These are phyloP conservation scores for Cynara cardunculus DNA, from an alignment of 129 eudicot species.

Conservation along the genomic window DNA sequence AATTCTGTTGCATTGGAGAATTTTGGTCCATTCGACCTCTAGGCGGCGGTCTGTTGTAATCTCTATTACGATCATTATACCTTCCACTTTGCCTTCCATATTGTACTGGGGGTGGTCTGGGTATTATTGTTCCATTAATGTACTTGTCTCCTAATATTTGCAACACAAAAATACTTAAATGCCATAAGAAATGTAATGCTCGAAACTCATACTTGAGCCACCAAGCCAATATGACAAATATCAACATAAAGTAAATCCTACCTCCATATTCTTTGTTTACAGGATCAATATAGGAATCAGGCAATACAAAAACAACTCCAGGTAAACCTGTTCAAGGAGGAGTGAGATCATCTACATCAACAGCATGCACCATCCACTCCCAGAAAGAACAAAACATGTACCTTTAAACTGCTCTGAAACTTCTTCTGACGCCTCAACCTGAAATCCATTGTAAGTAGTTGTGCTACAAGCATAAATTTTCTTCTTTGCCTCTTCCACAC, in stretches of 20 bases:
- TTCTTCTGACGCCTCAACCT: conserved; percentile 75
- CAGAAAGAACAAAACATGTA: background rate
- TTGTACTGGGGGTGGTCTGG: conserved; percentile 87
- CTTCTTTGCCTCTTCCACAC: conserved; percentile 96
- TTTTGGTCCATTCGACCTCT: conserved; percentile 33
- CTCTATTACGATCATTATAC: conserved; percentile 42
- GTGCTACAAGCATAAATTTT: conserved; percentile 94
- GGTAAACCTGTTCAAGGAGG: conserved; percentile 48
- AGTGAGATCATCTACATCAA: background rate
- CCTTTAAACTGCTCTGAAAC: conserved; percentile 76
- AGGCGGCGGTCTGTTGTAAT: conserved; percentile 37
- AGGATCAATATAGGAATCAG: conserved; percentile 97
- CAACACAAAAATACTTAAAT: background rate
- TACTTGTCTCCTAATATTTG: conserved; percentile 81
- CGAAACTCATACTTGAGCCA: too few species aligned
- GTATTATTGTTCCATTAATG: conserved; percentile 74
- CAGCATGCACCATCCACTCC: conserved; percentile 1
- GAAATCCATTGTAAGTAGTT: conserved; percentile 81
- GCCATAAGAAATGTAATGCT: background rate
- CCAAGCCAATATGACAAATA: background rate
- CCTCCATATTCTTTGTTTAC: conserved; percentile 96
- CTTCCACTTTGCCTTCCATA: conserved; percentile 59
- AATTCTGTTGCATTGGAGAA: conserved; percentile 23
- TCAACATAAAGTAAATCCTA: background rate
- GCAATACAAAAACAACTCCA: conserved; percentile 84